Base-by-base conservation (phyloP, 768 basidiomycete genomes). In the Lactarius quietus region DNA sequence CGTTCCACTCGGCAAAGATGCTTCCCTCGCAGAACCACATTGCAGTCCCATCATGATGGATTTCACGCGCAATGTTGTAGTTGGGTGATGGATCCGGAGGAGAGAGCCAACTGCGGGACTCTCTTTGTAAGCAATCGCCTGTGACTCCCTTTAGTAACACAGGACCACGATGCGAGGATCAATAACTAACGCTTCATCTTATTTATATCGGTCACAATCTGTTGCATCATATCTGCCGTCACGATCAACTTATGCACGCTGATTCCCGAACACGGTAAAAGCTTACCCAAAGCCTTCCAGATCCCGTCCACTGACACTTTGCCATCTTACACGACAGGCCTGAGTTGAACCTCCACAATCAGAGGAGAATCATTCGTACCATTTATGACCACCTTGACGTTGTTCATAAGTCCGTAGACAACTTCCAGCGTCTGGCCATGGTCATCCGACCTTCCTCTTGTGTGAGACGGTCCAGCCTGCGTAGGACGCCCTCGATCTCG, bases 391-490 rank as follows among this genome's bases (percentile, higher is more conserved):
- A 6, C 7, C n/a, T 10, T 43, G 29, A 62, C 55, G 18, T 35
- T 62, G 14, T 45, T 51, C 20, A 62, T n/a, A 26, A 62, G 53
- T 17, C 41, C 31, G n/a, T 62, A 20, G 9, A 55, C 29, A 8
- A 62, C 61, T 18, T 56, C 41, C 1, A 57, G 45, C 2, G 43
- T 63, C 45, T 63, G 56, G 62, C 55, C 3, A 26, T 45, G 2
- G 45, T 51, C 35, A 54, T 38, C 26, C 56, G 55, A 23, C 43
- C 43, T 10, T 63, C 62, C n/a, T 63, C 56, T 20, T 41, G 55
- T 2, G 62, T 63, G 26, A 63, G 56, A 26, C 45, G 45, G 23
- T 63, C 56, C 26, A 63, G 28, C 56, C 45, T 63, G 14, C 41
- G 62, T 20, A 63, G 62, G 6, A 23, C 62, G 0, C 4, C 45